phyloP scores from a whole-genome alignment of 495 filamentous ascomycete species.

The Aspergillus taichungensis region DNA sequence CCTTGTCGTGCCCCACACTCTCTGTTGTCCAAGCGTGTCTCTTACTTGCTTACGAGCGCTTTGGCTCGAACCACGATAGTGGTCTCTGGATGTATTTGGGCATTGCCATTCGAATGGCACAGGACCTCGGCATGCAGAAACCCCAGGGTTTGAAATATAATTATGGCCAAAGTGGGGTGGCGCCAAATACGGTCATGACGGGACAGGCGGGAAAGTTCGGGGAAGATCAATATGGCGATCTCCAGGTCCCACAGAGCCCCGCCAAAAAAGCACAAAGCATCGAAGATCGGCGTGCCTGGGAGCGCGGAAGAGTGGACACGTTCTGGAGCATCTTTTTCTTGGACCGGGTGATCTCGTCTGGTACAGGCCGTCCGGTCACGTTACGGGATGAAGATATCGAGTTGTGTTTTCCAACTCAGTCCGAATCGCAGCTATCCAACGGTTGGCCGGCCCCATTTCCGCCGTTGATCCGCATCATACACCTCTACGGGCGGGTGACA shows the following conservation, averaged over 20 bases:
- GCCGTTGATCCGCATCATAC: slow-evolving; percentile 69
- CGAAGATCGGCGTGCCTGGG: slow-evolving; percentile 42
- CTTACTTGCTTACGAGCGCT: slow-evolving; percentile 76
- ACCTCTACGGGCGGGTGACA: slow-evolving; percentile 72
- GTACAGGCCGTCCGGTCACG: slow-evolving; percentile 71
- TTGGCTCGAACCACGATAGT: slow-evolving; percentile 77
- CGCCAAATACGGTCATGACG: slow-evolving; percentile 42
- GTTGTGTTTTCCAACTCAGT: slow-evolving; percentile 58
- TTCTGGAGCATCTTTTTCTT: slow-evolving; percentile 85
- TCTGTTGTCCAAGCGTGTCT: slow-evolving; percentile 72
- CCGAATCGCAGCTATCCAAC: slow-evolving; percentile 45
- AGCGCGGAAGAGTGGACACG: slow-evolving; percentile 70
- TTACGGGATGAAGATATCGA: slow-evolving; percentile 76
- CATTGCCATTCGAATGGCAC: slow-evolving; percentile 75
- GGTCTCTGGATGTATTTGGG: slow-evolving; percentile 87
- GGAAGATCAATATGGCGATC: slow-evolving; percentile 36
- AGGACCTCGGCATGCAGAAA: slow-evolving; percentile 76
- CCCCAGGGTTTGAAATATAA: slow-evolving; percentile 64
- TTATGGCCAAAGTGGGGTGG: slow-evolving; percentile 46
- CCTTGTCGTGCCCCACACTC: slow-evolving; percentile 69
- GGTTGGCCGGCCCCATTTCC: slow-evolving; percentile 71
- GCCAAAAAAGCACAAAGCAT: slow-evolving; percentile 11
- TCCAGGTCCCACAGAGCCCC: slow-evolving; percentile 18
- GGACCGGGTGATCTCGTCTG: slow-evolving; percentile 76
- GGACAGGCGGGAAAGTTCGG: slow-evolving; percentile 34